Evolutionary conservation across 305 asterid species (phyloP), one percentile per base, ranked within the genome.

Genomic region (Ajuga reptans): DNA sequence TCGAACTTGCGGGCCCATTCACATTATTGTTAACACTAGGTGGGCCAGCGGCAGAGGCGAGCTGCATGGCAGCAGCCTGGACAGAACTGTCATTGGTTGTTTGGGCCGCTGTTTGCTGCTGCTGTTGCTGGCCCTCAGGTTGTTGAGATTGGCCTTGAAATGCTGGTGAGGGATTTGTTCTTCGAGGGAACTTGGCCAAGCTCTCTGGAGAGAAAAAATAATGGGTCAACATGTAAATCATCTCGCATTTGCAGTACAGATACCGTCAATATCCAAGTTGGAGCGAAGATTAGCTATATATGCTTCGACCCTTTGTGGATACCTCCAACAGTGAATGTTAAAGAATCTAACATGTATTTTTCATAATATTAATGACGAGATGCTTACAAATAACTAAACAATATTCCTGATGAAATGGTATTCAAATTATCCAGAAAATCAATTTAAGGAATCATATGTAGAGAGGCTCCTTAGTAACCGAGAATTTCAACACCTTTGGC

Each of bases 181-280:
- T 81, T 73, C 97, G 81, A 54, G 95, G 97, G 77, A 85, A 86
- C 82, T 91, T 91, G 58, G 91, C 76, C 83, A 91, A 80, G 73
- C 97, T 91, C 79, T 91, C 95, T 90, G 85, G 11, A 58, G 64
- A 73, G 63, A 49, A 34, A 75, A 80, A 18, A 37, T 16, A 55
- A 24, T 18, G 12, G 34, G 11, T 17, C 36, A 31, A 5, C 36
- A 31, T 31, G 36, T 31, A 31, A 3, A 31, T 4, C 59, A 21
- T 53, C 55, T 31, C 6, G 42, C 31, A 29, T 31, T 1, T 31
- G 36, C 4, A 31, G 36, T 31, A 4, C 36, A 27, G 36, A 31
- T 31, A 31, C 36, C 36, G 3, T 5, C 36, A 31, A 31, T 3
- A 37, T 33, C 58, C 42, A 39, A 12, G 67, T 10, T 34, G 57